Percentiles rank a stretch among this genome's conserved stretches.
phyloP scores from a whole-genome alignment of 2,329 filamentous ascomycete genomes.

The Pseudofabraea citricarpa region DNA sequence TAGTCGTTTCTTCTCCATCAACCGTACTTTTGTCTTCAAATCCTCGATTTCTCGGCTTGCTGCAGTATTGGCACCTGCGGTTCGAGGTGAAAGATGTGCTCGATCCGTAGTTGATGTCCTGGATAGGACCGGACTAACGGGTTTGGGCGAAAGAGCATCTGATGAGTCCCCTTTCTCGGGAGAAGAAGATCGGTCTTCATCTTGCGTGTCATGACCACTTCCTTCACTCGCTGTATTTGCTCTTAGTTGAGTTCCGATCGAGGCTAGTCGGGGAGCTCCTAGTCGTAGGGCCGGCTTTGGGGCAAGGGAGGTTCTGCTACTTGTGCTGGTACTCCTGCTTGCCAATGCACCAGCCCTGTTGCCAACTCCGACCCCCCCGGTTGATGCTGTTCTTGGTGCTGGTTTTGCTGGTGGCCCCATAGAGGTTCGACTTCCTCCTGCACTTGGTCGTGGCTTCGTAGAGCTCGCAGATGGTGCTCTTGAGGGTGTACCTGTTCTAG shows the following conservation, averaged over 20 bases:
- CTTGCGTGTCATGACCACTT: conserved; percentile 21
- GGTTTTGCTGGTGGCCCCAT: conserved; percentile 58
- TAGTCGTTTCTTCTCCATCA: conserved; percentile 80
- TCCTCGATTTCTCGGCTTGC: conserved; percentile 68
- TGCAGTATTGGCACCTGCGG: conserved; percentile 18
- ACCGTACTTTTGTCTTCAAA: conserved; percentile 77
- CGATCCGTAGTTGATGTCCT: conserved; percentile 18
- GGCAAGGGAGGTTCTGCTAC: conserved; percentile 17
- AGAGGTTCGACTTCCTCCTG: conserved; percentile 52
- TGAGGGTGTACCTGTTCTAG: conserved; percentile 61
- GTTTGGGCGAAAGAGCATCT: conserved; percentile 23
- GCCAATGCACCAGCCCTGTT: conserved; percentile 20
- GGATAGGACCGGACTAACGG: conserved; percentile 22
- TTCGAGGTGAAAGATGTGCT: conserved; percentile 20
- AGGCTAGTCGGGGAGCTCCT: conserved; percentile 23
- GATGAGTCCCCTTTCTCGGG: conserved; percentile 46
- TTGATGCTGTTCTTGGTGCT: conserved; percentile 32
- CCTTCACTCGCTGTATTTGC: conserved; percentile 21
- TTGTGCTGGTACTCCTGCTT: conserved; percentile 11
- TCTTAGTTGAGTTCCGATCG: conserved; percentile 25
- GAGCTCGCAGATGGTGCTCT: conserved; percentile 33
- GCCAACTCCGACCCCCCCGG: conserved; percentile 27
- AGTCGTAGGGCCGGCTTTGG: conserved; percentile 23
- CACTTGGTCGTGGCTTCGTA: conserved; percentile 49
- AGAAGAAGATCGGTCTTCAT: conserved; percentile 30